A percentile compares a stretch with the other conserved stretches of the same genome.
phyloP scores from a whole-genome alignment of 2,329 filamentous ascomycete genomes.

The Periconia digitata region DNA sequence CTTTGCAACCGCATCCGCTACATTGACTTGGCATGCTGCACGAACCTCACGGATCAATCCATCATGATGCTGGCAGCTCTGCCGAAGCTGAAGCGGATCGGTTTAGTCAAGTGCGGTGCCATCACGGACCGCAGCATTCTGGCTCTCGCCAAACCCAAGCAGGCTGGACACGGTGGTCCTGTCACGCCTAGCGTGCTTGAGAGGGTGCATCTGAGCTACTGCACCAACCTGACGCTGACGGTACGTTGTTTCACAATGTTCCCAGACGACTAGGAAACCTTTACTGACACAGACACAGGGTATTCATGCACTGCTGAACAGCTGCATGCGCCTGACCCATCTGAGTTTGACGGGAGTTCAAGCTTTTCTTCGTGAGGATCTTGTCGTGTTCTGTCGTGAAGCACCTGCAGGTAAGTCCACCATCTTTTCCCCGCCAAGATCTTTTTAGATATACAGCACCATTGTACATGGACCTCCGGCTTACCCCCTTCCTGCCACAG shows the following conservation, averaged over 20 bases:
- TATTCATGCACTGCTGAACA: constrained; percentile 85
- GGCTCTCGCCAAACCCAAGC: constrained; percentile 73
- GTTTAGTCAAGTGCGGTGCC: constrained; percentile 86
- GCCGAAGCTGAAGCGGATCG: constrained; percentile 92
- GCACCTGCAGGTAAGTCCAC: constrained; percentile 67
- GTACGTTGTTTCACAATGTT: constrained; percentile 54
- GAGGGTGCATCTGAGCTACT: constrained; percentile 95
- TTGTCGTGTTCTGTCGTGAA: constrained; percentile 81
- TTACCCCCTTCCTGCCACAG: constrained; percentile 44
- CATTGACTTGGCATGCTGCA: constrained; percentile 96
- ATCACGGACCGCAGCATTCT: constrained; percentile 91
- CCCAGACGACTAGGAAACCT: background rate
- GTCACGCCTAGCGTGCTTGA: constrained; percentile 72
- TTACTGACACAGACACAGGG: constrained; percentile 58
- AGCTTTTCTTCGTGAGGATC: constrained; percentile 82
- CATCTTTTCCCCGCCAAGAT: too few relatives aligned
- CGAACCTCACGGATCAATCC: constrained; percentile 81
- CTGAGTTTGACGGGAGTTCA: constrained; percentile 91
- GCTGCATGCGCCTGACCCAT: constrained; percentile 89
- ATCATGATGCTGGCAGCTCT: constrained; percentile 81
- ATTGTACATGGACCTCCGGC: background rate
- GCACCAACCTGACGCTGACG: constrained; percentile 76
- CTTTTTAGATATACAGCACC: too few relatives aligned
- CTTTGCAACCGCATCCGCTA: constrained; percentile 92
- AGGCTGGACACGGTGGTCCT: constrained; percentile 55